Conservation (phyloP, 768 basidiomycete species). For the Lactifluus rugatus region DNA sequence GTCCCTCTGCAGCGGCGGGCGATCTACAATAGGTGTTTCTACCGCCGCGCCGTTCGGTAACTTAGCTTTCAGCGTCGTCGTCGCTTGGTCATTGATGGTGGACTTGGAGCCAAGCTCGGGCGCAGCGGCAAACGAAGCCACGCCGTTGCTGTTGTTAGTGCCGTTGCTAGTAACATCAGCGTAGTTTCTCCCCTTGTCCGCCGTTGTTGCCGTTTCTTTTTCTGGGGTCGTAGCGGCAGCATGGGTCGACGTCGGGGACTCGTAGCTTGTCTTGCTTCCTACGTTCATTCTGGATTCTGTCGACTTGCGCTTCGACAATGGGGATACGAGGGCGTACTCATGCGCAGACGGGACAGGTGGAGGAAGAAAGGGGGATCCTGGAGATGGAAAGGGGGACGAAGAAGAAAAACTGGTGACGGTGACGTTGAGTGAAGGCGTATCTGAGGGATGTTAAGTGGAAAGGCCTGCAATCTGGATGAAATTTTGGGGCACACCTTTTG, state of each 20-base stretch:
- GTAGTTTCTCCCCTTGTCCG: not conserved
- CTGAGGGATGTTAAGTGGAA: conserved; percentile 1
- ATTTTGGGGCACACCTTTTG: conserved; percentile 11
- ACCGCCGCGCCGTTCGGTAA: not conserved
- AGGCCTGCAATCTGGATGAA: not conserved
- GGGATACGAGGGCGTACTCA: conserved; percentile 51
- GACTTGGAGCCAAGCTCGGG: not conserved
- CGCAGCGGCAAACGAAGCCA: not conserved
- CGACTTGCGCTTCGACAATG: conserved; percentile 23
- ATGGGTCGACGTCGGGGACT: conserved; percentile 1
- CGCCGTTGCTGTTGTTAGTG: not conserved
- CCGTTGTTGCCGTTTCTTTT: not conserved
- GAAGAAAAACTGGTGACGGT: conserved; percentile 34
- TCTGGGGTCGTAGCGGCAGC: not conserved
- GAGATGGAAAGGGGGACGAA: conserved; percentile 46
- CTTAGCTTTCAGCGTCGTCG: not conserved
- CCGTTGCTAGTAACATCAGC: not conserved
- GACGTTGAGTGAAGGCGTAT: conserved; percentile 15
- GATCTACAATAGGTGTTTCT: not conserved
- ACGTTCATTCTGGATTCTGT: conserved; percentile 16
- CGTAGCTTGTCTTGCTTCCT: conserved; percentile 8
- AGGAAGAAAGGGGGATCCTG: conserved; percentile 57
- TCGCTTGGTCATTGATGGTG: not conserved
- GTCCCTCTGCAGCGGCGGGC: not conserved
- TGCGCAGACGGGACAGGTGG: conserved; percentile 58